These are phyloP conservation scores for Spinellus fusiger DNA, from an alignment of 192 early-diverging fungal genomes.

Conservation along the genomic window DNA sequence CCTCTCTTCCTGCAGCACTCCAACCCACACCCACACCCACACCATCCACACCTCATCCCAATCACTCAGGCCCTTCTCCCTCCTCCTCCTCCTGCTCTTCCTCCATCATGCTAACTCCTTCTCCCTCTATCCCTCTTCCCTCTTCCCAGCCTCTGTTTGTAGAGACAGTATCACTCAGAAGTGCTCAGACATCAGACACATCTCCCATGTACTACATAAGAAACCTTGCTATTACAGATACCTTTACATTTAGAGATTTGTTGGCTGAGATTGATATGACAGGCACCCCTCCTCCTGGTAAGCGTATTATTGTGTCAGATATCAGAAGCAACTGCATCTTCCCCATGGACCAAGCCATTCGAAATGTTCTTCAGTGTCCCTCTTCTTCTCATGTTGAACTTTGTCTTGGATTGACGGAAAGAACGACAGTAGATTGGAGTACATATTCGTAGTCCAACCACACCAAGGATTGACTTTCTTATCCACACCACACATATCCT, in stretches of 20 bases:
- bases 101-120: background rate
- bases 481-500: too few relatives aligned
- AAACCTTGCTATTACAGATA: slow-evolving; percentile 31
- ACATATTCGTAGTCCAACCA: slow-evolving; percentile 13
- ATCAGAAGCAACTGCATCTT: slow-evolving; percentile 21
- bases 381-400: slow-evolving; percentile 20
- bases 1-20: too few relatives aligned
- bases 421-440: slow-evolving; percentile 21
- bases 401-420: slow-evolving; percentile 22
- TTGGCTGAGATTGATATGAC: slow-evolving; percentile 24
- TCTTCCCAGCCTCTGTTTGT: slow-evolving; percentile 1
- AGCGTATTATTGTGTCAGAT: slow-evolving; percentile 29
- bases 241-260: slow-evolving; percentile 27
- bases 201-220: slow-evolving; percentile 21
- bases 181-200: background rate
- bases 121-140: background rate
- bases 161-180: slow-evolving; percentile 23
- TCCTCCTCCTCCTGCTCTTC: background rate
- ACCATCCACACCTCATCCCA: slow-evolving; percentile 1
- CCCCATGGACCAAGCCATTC: slow-evolving; percentile 29
- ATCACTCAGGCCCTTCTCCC: background rate
- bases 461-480: too few relatives aligned
- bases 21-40: background rate
- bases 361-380: slow-evolving; percentile 19
- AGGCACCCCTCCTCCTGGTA: slow-evolving; percentile 27